Conservation (phyloP, 108 stramenopile species). For the Fragilaria crotonensis region DNA sequence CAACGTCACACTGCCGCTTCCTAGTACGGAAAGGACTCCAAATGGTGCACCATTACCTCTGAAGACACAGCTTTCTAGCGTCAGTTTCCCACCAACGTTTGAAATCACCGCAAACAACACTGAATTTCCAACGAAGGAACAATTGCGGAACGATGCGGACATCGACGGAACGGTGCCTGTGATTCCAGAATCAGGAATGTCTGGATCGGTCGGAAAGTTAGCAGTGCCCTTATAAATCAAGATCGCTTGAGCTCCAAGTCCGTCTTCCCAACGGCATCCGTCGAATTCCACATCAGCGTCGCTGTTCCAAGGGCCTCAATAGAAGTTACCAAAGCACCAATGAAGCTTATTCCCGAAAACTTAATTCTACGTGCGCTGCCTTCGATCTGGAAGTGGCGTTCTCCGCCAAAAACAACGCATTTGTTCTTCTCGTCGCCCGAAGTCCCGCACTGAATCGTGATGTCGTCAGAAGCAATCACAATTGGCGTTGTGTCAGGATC, state of each 20-base stretch:
- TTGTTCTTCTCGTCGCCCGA: not conserved
- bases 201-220: not conserved
- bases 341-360: not conserved
- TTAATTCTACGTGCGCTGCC: not conserved
- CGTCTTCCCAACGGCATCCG: not conserved
- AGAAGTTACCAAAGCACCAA: not conserved
- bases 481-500: constrained; percentile 3
- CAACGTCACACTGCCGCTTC: not conserved
- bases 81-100: constrained; percentile 2
- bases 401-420: constrained; percentile 1
- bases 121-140: not conserved
- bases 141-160: not conserved
- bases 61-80: not conserved
- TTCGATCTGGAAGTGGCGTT: not conserved
- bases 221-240: not conserved
- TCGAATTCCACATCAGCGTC: not conserved
- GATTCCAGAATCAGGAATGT: not conserved
- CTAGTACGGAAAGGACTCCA: not conserved
- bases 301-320: not conserved
- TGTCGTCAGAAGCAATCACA: not conserved
- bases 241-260: not conserved
- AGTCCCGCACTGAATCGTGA: not conserved
- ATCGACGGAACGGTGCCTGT: not conserved
- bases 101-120: not conserved
- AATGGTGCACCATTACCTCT: not conserved